These are phyloP conservation scores for Zostera marina DNA, from an alignment of 116 monocot species.

Conservation along the genomic window DNA sequence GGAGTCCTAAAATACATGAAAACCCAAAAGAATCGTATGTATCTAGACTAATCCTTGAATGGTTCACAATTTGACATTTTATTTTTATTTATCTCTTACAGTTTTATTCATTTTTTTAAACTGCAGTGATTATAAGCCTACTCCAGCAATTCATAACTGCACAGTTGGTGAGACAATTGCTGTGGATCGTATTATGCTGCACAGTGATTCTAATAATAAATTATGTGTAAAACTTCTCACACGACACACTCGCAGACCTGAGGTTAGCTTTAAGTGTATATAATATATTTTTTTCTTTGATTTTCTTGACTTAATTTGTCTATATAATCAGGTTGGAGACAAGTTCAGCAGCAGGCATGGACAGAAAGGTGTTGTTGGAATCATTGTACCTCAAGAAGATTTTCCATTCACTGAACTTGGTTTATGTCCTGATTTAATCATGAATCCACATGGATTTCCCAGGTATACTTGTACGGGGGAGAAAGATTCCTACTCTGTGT, in stretches of 20 bases:
- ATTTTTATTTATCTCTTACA: neutral
- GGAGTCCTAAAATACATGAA: conserved; percentile 34
- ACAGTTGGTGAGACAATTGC: conserved; percentile 77
- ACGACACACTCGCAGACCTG: conserved; percentile 83
- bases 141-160: conserved; percentile 48
- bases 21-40: conserved; percentile 10
- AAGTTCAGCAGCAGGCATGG: conserved; percentile 99
- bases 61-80: neutral
- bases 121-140: conserved; percentile 39
- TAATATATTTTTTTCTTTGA: conserved; percentile 1
- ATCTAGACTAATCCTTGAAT: neutral
- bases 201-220: conserved; percentile 47
- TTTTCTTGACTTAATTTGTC: conserved; percentile 2
- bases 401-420: conserved; percentile 92
- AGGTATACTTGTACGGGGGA: conserved; percentile 22
- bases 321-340: conserved; percentile 53
- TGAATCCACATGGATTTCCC: conserved; percentile 99
- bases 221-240: conserved; percentile 67
- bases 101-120: neutral
- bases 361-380: conserved; percentile 93
- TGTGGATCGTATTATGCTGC: conserved; percentile 67
- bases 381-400: conserved; percentile 92
- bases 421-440: conserved; percentile 96
- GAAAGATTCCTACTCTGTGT: neutral
- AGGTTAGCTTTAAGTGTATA: conserved; percentile 23